Base-by-base conservation (phyloP, 163 green algal species). In the Scenedesmus sp. region DNA sequence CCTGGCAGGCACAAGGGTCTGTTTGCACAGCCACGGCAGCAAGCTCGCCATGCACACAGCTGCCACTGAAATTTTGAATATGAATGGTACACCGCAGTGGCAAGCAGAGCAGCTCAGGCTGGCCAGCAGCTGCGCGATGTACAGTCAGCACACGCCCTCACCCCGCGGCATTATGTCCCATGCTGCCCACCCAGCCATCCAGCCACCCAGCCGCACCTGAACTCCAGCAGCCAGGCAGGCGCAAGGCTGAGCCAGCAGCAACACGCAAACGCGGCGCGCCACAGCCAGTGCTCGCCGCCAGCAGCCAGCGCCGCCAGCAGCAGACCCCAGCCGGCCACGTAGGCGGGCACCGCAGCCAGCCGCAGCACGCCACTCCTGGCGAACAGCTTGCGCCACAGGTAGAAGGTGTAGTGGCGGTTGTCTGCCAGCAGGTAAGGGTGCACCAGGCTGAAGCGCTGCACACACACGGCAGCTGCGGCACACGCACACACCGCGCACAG, bases 351-450 rank as follows among this genome's bases (percentile, higher is more conserved):
- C 10, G 98, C 89, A 4, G 82, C 82, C 54, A 94, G 96, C 8
- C 95, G 93, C 6, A 91, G 70, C 18, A 59, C 62, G 1, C 18
- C n/a, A 15, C 88, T 62, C 18, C 91, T 86, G 34, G 64, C 90
- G 9, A 99, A 57, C 52, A 98, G 0, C 3, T 92, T 91, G 56
- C 96, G 96, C 97, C 97, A 99, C 3, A 99, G 23, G 94, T 99
- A 99, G 85, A 99, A 99, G 0, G 95, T 97, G 91, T 98, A 99
- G 94, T 99, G 98, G 74, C 98, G 95, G 94, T 99, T 99, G 94
- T 99, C 98, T 0, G 98, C 97, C 10, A 99, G 92, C 12, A 99
- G 91, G 92, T 98, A 99, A 1, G 98, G 98, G 93, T 99, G 98
- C 8, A 92, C 97, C 5, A 98, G 82, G 3, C 95, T 98, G 89